Evolutionary conservation across 257 asterid genomes (phyloP).

Genomic region (Nicotiana attenuata): DNA sequence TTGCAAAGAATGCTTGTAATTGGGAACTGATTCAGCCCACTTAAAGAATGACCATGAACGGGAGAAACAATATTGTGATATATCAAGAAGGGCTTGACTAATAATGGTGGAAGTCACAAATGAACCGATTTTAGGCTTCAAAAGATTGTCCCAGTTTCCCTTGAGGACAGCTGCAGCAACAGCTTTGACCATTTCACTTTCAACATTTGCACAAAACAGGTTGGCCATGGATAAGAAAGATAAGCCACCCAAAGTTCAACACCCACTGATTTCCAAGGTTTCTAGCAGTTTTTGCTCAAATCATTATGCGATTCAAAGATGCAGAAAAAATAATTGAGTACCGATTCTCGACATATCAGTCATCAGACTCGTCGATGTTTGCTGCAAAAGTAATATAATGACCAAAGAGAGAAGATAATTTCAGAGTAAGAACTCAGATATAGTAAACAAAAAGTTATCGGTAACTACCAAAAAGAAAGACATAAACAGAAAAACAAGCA

Average conservation of each 20-base stretch:
- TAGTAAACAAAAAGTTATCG: neutral
- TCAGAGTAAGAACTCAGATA: neutral
- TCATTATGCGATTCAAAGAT: neutral
- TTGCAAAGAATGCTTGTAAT: conserved; percentile 64
- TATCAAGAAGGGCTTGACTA: conserved; percentile 39
- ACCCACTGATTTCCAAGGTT: neutral
- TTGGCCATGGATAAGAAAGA: conserved; percentile 36
- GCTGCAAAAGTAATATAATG: conserved; percentile 1
- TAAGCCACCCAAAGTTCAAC: neutral
- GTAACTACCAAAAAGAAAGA: neutral
- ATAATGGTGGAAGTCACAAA: conserved; percentile 50
- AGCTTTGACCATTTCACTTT: conserved; percentile 39
- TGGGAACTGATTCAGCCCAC: conserved; percentile 76
- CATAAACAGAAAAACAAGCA: neutral
- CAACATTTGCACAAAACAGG: conserved; percentile 26
- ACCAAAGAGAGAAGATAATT: neutral
- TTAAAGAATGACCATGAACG: conserved; percentile 66
- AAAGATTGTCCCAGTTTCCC: conserved; percentile 60
- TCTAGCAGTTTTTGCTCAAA: neutral
- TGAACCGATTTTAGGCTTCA: conserved; percentile 68
- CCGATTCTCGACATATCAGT: neutral
- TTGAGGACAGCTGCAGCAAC: conserved; percentile 54
- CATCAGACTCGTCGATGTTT: neutral
- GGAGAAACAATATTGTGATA: conserved; percentile 41
- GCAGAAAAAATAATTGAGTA: neutral